Percentiles rank a stretch among this genome's conserved stretches.
These are phyloP conservation scores for Plasmodium vinckei DNA, from an alignment of 169 alveolate species.

Conservation along the genomic window DNA sequence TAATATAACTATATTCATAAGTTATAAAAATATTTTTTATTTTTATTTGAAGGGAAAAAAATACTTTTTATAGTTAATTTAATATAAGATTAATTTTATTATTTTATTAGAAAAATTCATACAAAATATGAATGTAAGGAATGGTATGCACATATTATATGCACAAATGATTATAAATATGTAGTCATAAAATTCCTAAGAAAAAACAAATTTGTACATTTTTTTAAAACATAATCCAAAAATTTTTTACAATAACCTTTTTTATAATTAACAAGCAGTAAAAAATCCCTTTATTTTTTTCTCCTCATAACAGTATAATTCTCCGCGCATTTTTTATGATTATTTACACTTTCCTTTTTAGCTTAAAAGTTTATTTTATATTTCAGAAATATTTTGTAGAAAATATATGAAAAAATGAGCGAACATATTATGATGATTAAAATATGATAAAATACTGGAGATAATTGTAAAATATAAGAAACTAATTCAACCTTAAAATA, in stretches of 20 bases:
- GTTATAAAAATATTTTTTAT: not conserved
- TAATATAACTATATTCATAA: not conserved
- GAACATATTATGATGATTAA: constrained; percentile 42
- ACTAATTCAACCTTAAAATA: constrained; percentile 72
- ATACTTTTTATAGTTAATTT: not conserved
- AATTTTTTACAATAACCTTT: not conserved
- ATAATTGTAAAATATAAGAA: constrained; percentile 47
- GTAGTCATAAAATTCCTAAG: not conserved
- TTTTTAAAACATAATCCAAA: not conserved
- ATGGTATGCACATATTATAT: not conserved
- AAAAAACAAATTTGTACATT: not conserved
- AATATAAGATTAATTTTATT: not conserved
- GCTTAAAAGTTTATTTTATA: constrained; percentile 43
- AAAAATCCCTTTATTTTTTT: not conserved
- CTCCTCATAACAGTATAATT: not conserved
- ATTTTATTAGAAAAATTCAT: constrained; percentile 8
- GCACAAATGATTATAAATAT: not conserved
- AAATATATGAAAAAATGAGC: constrained; percentile 29
- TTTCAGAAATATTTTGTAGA: constrained; percentile 56
- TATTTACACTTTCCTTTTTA: not conserved
- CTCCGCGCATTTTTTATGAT: not conserved
- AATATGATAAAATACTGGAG: constrained; percentile 65
- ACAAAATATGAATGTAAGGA: not conserved
- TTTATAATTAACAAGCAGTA: not conserved
- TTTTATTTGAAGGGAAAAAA: not conserved